Base-by-base conservation (phyloP, 139 green algal species). In the Prasinococcaceae sp. region DNA sequence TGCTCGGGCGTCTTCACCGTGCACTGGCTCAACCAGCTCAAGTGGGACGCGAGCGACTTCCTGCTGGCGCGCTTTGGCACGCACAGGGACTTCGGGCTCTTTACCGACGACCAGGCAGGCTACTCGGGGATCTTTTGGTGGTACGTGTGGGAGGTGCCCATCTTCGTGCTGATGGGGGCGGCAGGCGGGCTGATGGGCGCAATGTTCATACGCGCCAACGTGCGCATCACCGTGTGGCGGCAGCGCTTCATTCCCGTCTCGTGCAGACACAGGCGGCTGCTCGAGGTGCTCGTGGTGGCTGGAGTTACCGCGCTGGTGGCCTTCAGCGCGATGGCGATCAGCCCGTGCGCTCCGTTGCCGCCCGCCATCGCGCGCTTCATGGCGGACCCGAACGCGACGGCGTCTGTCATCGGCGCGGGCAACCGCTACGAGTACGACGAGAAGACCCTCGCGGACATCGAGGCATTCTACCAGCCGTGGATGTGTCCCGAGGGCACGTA, bases 81-180 rank as follows among this genome's bases (percentile, higher is more conserved):
- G 1, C 40, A 70, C 29, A 30, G 74, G 1, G 74, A 81, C 43
- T 61, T 78, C 6, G 74, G 74, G 17, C 56, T 85, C 42, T 82
- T 79, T 51, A 61, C 60, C 23, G 77, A 85, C 51, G 61, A 68
- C 46, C 47, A 47, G 29, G 53, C 42, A 2, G 19, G 44, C 26
- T 53, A 53, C 53, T 35, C 20, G 1, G 43, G 17, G 27, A 4
- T 39, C 10, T 61, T 46, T 28, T 61, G 53, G 53, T 61, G 41
- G 41, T 65, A 65, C 57, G 51, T 52, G 19, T 65, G 57, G 58
- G 77, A 85, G 40, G 52, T 85, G 33, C 77, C 77, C 10, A 62
- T 75, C 25, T 83, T 82, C 44, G 63, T 60, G n/a, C 4, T 70
- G 24, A 73, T 86, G 32, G 79, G 77, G 44, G 20, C 50, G 40